phyloP scores from a whole-genome alignment of 495 filamentous ascomycete species.

The Aeminium ludgeri region DNA sequence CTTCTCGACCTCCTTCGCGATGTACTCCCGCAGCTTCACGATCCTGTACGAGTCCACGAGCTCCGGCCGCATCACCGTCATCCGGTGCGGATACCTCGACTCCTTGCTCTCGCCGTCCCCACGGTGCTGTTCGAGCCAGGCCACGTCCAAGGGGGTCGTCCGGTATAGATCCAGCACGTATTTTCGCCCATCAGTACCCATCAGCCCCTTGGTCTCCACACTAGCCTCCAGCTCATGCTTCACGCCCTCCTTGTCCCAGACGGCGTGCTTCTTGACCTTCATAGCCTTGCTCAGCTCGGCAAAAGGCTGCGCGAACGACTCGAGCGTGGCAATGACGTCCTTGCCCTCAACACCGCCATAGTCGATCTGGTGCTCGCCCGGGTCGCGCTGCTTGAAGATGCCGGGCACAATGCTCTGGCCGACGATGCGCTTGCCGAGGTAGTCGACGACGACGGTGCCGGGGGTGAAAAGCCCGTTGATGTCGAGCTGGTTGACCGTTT shows the following conservation, averaged over 20 bases:
- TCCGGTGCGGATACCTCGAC: conserved; percentile 68
- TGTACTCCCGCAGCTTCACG: conserved; percentile 70
- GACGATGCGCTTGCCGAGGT: conserved; percentile 90
- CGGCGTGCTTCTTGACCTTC: conserved; percentile 80
- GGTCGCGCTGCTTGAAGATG: conserved; percentile 97
- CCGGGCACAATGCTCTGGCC: conserved; percentile 97
- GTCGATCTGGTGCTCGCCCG: conserved; percentile 94
- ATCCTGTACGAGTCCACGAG: conserved; percentile 72
- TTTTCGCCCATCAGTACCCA: conserved; percentile 93
- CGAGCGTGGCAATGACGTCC: conserved; percentile 79
- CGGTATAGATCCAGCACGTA: conserved; percentile 96
- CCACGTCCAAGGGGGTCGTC: conserved; percentile 77
- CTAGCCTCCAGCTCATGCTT: conserved; percentile 85
- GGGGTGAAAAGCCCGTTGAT: conserved; percentile 87
- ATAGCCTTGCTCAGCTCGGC: conserved; percentile 76
- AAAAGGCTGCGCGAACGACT: conserved; percentile 70
- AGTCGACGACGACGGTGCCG: conserved; percentile 92
- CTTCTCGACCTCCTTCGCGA: conserved; percentile 47
- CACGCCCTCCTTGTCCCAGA: conserved; percentile 93
- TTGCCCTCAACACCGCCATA: conserved; percentile 97
- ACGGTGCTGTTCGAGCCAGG: conserved; percentile 64
- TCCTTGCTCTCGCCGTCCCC: conserved; percentile 29
- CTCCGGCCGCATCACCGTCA: conserved; percentile 83
- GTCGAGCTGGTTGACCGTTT: conserved; percentile 90
- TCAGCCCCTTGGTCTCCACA: conserved; percentile 92